Percentiles rank a stretch among this genome's conserved stretches.
Conservation (phyloP, 371 early-diverging fungal genomes). For the Coemansia sp. region DNA sequence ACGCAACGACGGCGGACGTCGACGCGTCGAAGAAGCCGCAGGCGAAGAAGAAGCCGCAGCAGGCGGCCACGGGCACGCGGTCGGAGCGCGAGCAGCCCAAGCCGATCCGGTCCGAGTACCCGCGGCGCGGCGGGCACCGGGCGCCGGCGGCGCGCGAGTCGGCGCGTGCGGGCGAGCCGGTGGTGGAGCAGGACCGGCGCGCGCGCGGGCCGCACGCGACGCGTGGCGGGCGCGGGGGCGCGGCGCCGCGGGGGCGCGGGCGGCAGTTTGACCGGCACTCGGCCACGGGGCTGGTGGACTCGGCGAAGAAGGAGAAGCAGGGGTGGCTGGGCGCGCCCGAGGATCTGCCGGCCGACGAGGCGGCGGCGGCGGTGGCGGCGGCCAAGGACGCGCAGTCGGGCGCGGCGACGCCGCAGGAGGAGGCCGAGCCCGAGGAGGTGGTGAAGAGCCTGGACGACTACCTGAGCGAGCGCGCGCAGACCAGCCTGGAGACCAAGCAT, state of each 20-base stretch:
- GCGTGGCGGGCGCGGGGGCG: conserved; percentile 30
- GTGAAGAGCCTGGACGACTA: conserved; percentile 52
- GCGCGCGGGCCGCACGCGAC: conserved; percentile 10
- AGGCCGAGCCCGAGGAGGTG: conserved; percentile 43
- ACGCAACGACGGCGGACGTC: conserved; percentile 29
- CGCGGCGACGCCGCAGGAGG: conserved; percentile 19
- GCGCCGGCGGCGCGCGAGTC: neutral
- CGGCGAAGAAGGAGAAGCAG: conserved; percentile 51
- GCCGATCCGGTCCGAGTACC: conserved; percentile 24
- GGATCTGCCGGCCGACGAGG: conserved; percentile 41
- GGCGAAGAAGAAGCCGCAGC: conserved; percentile 21
- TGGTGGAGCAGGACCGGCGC: conserved; percentile 13
- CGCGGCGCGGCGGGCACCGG: conserved; percentile 23
- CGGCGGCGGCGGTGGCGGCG: conserved; percentile 40
- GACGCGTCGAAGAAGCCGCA: conserved; percentile 19
- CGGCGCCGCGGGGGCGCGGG: conserved; percentile 37
- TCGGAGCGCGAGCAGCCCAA: conserved; percentile 27
- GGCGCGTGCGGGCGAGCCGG: conserved; percentile 4
- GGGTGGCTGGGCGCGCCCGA: conserved; percentile 49
- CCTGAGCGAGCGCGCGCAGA: conserved; percentile 40
- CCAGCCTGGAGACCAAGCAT: conserved; percentile 22
- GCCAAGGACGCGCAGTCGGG: conserved; percentile 35
- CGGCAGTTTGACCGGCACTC: conserved; percentile 51
- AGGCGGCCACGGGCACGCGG: neutral
- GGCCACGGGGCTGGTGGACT: conserved; percentile 49